Evolutionary conservation across 2,329 filamentous ascomycete genomes (phyloP), one percentile per base, ranked within the genome.

Genomic region (Myrmaecium sp.): DNA sequence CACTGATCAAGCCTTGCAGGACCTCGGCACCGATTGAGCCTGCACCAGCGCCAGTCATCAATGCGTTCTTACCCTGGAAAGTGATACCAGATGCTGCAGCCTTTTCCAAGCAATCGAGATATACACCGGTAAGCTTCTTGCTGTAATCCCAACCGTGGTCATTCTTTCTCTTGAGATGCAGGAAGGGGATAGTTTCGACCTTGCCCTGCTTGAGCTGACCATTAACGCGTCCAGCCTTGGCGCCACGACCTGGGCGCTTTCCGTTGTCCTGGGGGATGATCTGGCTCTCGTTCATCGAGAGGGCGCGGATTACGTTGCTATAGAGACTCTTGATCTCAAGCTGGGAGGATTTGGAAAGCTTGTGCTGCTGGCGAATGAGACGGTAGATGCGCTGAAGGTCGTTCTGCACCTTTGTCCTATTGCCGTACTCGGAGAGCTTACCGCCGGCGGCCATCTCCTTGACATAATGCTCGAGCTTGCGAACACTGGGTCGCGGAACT

Each of bases 91-190:
- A 65, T 44, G 74, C 78, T 37, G 89, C 89, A 37, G 84, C 83
- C 36, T 84, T 70, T 58, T 93, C 84, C 17, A 98, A 59, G 35
- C 82, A 83, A 49, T 94, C 82, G 17, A 98, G 70, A 51, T 98
- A 98, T 40, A 84, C 57, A 30, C 81, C 79, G 14, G 89, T 95
- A 31, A 98, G 69, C 62, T 91, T 94, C 69, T 95, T 98, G 71
- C 82, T 95, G 64, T 95, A 98, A 47, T 95, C 84, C 89, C 89
- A 98, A 34, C 86, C 86, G 45, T 93, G 78, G 34, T 84, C 71
- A 28, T 80, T 74, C 57, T 92, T 91, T 54, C 82, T 79, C 69
- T 94, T 94, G 31, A 98, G 64, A 52, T 98, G 89, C 28, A 98
- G 60, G 72, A 98, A 98, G 17, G 89, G 89, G 40, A 98, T 91